Evolutionary conservation across 2,329 filamentous ascomycete species (phyloP).

Genomic region (Claviceps pusilla): DNA sequence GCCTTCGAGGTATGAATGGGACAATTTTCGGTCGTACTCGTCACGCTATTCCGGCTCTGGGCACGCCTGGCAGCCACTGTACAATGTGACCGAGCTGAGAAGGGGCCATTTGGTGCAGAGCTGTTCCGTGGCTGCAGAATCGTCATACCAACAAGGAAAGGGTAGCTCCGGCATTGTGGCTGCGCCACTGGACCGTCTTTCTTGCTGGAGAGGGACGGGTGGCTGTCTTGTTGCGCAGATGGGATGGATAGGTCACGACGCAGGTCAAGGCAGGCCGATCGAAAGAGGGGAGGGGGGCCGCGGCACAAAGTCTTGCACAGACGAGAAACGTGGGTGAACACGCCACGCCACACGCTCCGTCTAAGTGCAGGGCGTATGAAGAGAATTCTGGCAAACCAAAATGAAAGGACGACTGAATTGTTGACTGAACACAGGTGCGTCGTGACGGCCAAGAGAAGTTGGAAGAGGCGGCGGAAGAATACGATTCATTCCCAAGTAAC

Average conservation of each 20-base stretch:
- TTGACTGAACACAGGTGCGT: background rate
- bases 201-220: background rate
- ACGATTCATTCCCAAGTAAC: background rate
- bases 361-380: too few species aligned
- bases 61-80: constrained; percentile 1
- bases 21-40: constrained; percentile 21
- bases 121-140: constrained; percentile 1
- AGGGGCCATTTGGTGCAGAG: background rate
- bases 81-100: constrained; percentile 10
- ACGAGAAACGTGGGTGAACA: background rate
- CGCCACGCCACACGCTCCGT: background rate
- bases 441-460: background rate
- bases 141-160: background rate
- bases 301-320: background rate
- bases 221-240: background rate
- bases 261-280: too few species aligned
- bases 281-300: too few species aligned
- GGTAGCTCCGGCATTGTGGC: constrained; percentile 2
- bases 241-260: background rate
- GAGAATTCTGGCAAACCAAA: too few species aligned
- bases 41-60: constrained; percentile 12
- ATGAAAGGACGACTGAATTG: too few species aligned
- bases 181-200: background rate
- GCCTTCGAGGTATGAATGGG: constrained; percentile 12
- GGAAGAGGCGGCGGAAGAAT: background rate